Conservation (phyloP, 192 early-diverging fungal genomes). For the Backusella tarrabulga region DNA sequence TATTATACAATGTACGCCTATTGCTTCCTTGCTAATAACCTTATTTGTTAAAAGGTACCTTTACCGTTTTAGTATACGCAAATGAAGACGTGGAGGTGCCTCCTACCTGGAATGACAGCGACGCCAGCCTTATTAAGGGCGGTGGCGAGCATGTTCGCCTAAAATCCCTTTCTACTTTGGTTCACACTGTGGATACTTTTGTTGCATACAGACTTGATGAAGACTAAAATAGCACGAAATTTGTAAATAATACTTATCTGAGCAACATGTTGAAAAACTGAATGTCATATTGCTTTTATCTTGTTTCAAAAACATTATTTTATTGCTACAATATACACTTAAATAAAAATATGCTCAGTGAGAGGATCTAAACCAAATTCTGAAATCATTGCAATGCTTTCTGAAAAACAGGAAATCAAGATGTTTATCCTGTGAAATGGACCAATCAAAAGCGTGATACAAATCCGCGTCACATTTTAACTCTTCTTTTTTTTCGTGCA, state of each 20-base stretch:
- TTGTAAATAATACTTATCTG: neutral
- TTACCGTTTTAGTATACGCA: constrained; percentile 89
- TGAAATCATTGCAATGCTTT: no score
- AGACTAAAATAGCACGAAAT: neutral
- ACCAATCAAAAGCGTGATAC: neutral
- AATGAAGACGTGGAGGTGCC: constrained; percentile 86
- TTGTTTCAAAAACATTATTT: no score
- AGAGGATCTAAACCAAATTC: no score
- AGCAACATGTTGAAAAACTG: no score
- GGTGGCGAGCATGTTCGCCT: constrained; percentile 86
- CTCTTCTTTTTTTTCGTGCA: neutral
- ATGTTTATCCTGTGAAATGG: neutral
- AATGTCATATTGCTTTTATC: no score
- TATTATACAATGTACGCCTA: neutral
- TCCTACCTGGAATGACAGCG: constrained; percentile 81
- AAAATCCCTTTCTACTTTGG: constrained; percentile 78
- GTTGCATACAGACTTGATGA: constrained; percentile 67
- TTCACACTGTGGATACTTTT: constrained; percentile 82
- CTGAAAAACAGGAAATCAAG: neutral
- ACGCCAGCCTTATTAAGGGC: constrained; percentile 71
- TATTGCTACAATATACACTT: no score
- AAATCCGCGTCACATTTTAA: constrained; percentile 1
- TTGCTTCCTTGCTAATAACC: neutral
- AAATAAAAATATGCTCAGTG: no score
- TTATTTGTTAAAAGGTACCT: constrained; percentile 60